Percentiles rank a stretch among this genome's conserved stretches.
phyloP scores from a whole-genome alignment of 1,284 basidiomycete genomes.

The Tilletia indica region DNA sequence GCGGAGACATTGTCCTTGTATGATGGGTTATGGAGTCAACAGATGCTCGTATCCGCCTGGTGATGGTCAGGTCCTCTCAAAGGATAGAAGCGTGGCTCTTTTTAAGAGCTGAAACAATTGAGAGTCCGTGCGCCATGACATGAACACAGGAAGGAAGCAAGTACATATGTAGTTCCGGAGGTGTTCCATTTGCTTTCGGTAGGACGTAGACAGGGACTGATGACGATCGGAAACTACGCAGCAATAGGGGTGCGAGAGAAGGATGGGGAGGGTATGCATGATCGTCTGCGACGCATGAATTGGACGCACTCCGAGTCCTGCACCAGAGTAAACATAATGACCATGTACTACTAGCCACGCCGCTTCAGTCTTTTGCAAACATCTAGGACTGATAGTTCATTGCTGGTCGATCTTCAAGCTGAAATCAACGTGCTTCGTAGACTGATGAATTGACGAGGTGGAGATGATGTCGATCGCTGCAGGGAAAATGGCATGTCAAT shows the following conservation, averaged over 20 bases:
- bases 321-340: neutral
- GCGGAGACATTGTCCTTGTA: neutral
- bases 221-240: neutral
- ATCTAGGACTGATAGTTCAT: neutral
- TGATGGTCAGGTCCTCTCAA: too few species aligned
- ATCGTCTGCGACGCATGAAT: neutral
- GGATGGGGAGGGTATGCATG: neutral
- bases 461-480: conserved; percentile 53
- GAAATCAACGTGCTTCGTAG: conserved; percentile 54
- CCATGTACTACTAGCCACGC: neutral
- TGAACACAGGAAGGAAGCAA: too few species aligned
- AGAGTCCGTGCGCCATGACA: too few species aligned
- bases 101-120: too few species aligned
- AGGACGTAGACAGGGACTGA: neutral
- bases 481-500: neutral
- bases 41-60: too few species aligned
- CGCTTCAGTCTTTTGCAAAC: too few species aligned
- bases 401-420: conserved; percentile 51
- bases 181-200: too few species aligned
- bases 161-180: too few species aligned
- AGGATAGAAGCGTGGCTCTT: too few species aligned
- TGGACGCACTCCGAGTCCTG: conserved; percentile 11
- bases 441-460: conserved; percentile 53
- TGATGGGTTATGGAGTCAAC: too few species aligned
- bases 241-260: neutral